Conservation (phyloP, 176 grass and related monocot species). For the Metroxylon sagu region DNA sequence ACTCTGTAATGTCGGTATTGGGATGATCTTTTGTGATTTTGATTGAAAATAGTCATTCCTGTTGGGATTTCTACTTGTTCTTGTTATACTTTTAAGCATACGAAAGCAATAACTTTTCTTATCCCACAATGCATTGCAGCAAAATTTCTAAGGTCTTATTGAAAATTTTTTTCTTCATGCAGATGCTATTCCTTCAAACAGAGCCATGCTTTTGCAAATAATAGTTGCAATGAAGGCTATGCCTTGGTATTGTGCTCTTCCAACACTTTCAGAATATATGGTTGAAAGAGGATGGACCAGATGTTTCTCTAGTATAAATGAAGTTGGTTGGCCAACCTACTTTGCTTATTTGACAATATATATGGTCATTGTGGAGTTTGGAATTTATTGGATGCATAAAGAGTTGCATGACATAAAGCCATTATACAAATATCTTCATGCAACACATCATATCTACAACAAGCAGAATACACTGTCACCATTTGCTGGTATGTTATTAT, state of each 20-base stretch:
- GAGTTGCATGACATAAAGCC: slow-evolving; percentile 98
- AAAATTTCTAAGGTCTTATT: neutral
- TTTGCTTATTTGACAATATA: slow-evolving; percentile 52
- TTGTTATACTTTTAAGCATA: no score
- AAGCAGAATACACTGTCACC: slow-evolving; percentile 97
- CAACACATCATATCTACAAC: slow-evolving; percentile 93
- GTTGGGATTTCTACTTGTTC: no score
- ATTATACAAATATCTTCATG: slow-evolving; percentile 87
- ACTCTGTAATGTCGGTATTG: no score
- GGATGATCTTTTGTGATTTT: no score
- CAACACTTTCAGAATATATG: slow-evolving; percentile 75
- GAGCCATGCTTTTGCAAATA: slow-evolving; percentile 92
- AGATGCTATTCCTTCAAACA: slow-evolving; percentile 75
- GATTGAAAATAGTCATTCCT: no score
- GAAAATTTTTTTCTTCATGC: slow-evolving; percentile 18
- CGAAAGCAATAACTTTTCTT: no score
- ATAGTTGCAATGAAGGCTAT: slow-evolving; percentile 79
- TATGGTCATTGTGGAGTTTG: slow-evolving; percentile 66
- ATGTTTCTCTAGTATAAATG: slow-evolving; percentile 50
- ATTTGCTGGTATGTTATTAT: slow-evolving; percentile 58
- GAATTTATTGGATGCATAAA: slow-evolving; percentile 99
- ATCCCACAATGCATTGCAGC: neutral
- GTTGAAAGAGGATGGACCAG: slow-evolving; percentile 81
- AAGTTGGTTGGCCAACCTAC: slow-evolving; percentile 62
- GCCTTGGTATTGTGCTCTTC: slow-evolving; percentile 72